Evolutionary conservation across 441 rosid species (phyloP).

Genomic region (Erysimum cheiri): DNA sequence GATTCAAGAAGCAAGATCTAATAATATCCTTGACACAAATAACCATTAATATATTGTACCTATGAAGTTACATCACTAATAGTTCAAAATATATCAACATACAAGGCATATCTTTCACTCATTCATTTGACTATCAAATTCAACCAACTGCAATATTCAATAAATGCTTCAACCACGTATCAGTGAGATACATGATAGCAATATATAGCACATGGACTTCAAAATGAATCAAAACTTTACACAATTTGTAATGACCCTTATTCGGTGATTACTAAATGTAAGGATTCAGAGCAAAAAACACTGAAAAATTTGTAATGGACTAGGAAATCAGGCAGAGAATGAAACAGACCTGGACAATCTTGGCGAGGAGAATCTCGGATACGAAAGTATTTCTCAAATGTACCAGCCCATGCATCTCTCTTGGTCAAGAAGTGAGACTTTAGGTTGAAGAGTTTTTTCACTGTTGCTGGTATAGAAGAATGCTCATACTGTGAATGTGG

Average conservation of each 20-base stretch:
- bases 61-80: background rate
- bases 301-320: background rate
- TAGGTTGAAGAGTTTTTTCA: slow-evolving; percentile 80
- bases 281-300: background rate
- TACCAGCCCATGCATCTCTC: slow-evolving; percentile 99
- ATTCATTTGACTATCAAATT: background rate
- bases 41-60: background rate
- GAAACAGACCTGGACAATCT: slow-evolving; percentile 86
- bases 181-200: background rate
- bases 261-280: background rate
- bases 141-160: background rate
- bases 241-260: background rate
- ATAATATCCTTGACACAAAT: background rate
- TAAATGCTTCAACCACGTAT: background rate
- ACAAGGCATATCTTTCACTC: background rate
- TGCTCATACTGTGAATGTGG: slow-evolving; percentile 68
- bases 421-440: slow-evolving; percentile 84
- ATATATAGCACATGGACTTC: background rate
- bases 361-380: slow-evolving; percentile 81
- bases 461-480: slow-evolving; percentile 75
- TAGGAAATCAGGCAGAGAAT: slow-evolving; percentile 1
- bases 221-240: background rate
- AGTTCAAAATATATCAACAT: background rate
- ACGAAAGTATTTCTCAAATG: slow-evolving; percentile 69
- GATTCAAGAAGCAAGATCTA: background rate